These are phyloP conservation scores for Escallonia rubra DNA, from an alignment of 129 eudicot genomes.

Conservation along the genomic window DNA sequence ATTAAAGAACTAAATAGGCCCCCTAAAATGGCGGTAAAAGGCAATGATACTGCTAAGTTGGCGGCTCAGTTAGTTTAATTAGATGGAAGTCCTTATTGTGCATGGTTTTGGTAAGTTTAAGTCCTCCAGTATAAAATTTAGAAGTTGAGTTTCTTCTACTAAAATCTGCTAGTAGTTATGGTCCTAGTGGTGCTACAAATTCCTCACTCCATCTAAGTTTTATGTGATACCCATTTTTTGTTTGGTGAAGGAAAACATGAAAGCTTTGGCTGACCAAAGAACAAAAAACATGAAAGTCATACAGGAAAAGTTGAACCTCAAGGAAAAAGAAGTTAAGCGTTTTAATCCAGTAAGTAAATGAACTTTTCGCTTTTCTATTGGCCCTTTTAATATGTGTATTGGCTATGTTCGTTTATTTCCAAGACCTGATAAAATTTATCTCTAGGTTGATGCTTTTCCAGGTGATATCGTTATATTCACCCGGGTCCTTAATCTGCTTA, in stretches of 20 bases:
- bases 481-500: constrained; percentile 87
- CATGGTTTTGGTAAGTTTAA: too few relatives aligned
- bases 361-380: not conserved
- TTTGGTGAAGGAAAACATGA: constrained; percentile 59
- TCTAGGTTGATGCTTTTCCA: constrained; percentile 98
- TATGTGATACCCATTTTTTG: constrained; percentile 12
- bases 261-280: constrained; percentile 68
- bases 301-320: constrained; percentile 86
- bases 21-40: too few relatives aligned
- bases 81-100: too few relatives aligned
- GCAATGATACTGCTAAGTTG: too few relatives aligned
- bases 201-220: not conserved
- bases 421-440: constrained; percentile 19
- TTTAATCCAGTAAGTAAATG: constrained; percentile 80
- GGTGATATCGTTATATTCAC: constrained; percentile 92
- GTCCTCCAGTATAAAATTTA: too few relatives aligned
- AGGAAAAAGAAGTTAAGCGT: constrained; percentile 73
- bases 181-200: too few relatives aligned
- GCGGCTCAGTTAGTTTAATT: too few relatives aligned
- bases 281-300: constrained; percentile 50
- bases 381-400: not conserved
- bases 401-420: constrained; percentile 1
- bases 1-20: too few relatives aligned
- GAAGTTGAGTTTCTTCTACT: too few relatives aligned
- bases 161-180: too few relatives aligned